These are phyloP conservation scores for Penicillium sp. DNA, from an alignment of 2,329 filamentous ascomycete genomes.

Conservation along the genomic window DNA sequence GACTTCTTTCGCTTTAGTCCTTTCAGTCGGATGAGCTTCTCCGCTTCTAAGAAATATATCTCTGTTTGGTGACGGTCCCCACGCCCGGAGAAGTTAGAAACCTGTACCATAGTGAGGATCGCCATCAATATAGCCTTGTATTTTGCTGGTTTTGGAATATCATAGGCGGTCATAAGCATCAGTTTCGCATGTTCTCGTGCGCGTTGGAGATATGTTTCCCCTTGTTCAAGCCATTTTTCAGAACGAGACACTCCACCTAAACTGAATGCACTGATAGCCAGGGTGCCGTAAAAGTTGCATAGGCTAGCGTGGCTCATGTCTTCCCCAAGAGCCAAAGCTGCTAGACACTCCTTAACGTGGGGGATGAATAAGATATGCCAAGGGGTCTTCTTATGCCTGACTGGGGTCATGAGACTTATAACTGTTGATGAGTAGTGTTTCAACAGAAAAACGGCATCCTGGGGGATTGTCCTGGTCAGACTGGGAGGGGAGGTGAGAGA, in stretches of 20 bases:
- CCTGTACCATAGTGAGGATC: constrained; percentile 43
- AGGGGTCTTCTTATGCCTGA: constrained; percentile 41
- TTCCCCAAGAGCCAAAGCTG: constrained; percentile 45
- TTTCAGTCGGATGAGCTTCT: constrained; percentile 44
- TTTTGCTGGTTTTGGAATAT: constrained; percentile 38
- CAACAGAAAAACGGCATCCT: constrained; percentile 39
- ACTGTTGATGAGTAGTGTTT: constrained; percentile 41
- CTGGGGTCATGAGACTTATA: constrained; percentile 29
- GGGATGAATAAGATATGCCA: constrained; percentile 49
- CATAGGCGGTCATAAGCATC: constrained; percentile 35
- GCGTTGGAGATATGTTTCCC: constrained; percentile 26
- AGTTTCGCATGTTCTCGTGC: constrained; percentile 35
- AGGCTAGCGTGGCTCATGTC: constrained; percentile 39
- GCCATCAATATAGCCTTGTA: constrained; percentile 50
- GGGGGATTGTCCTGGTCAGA: constrained; percentile 12
- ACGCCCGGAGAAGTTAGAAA: constrained; percentile 30
- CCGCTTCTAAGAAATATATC: constrained; percentile 45
- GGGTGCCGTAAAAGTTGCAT: constrained; percentile 41
- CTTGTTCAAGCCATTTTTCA: constrained; percentile 36
- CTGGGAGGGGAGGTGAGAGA: constrained; percentile 1
- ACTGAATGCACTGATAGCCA: constrained; percentile 48
- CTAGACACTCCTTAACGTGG: constrained; percentile 43
- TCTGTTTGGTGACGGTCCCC: constrained; percentile 37
- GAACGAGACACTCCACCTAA: constrained; percentile 31
- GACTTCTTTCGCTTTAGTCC: constrained; percentile 43